phyloP scores from a whole-genome alignment of 495 filamentous ascomycete species.

The Amniculicola lignicola region DNA sequence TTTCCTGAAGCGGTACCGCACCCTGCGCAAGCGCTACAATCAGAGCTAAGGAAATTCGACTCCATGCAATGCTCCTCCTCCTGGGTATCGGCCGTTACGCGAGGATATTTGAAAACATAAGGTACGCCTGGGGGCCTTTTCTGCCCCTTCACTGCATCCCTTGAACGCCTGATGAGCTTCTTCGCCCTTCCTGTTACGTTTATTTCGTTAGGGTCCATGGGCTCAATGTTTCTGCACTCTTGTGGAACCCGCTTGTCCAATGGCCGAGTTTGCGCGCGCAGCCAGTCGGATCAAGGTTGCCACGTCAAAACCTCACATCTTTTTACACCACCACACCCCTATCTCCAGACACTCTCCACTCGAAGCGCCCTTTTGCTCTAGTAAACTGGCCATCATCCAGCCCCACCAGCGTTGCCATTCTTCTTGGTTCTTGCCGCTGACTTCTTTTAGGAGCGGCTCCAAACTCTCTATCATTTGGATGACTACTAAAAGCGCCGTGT shows the following conservation, averaged over 20 bases:
- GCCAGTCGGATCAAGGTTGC: neutral
- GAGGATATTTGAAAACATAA: slow-evolving; percentile 14
- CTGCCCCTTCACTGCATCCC: too few relatives aligned
- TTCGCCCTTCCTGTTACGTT: too few relatives aligned
- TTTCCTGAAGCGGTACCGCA: slow-evolving; percentile 90
- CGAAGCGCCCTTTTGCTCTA: slow-evolving; percentile 71
- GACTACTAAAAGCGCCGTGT: slow-evolving; percentile 76
- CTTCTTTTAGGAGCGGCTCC: slow-evolving; percentile 77
- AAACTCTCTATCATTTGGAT: slow-evolving; percentile 83
- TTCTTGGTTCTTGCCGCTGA: slow-evolving; percentile 78
- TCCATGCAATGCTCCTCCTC: slow-evolving; percentile 6
- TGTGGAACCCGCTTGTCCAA: too few relatives aligned
- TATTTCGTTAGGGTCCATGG: too few relatives aligned
- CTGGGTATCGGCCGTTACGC: slow-evolving; percentile 14
- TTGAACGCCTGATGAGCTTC: too few relatives aligned
- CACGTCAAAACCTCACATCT: slow-evolving; percentile 47
- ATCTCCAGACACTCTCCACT: slow-evolving; percentile 90
- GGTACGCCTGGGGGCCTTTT: too few relatives aligned
- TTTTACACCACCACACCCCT: slow-evolving; percentile 90
- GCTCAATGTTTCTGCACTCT: too few relatives aligned
- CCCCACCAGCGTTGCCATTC: slow-evolving; percentile 92
- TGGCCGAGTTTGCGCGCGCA: neutral
- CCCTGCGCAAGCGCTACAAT: slow-evolving; percentile 79
- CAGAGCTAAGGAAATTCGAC: slow-evolving; percentile 20
- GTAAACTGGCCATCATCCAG: slow-evolving; percentile 78